A percentile compares a stretch with the other conserved stretches of the same genome.
Evolutionary conservation across 73 alveolate genomes (phyloP).

Genomic region (Tetrahymena malaccensis): DNA sequence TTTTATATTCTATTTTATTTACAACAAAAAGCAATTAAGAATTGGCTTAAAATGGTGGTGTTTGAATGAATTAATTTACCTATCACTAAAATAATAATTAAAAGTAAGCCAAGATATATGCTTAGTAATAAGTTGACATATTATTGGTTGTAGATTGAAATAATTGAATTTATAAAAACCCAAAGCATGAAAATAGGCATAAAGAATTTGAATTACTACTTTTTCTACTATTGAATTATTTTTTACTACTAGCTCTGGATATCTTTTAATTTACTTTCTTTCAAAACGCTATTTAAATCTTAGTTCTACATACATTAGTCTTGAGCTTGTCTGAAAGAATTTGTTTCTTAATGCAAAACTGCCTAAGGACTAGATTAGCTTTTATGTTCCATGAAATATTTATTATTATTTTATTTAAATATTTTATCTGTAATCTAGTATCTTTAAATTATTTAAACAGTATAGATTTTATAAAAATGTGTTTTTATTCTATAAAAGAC

Average conservation of each 20-base stretch:
- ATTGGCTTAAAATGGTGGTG: background rate
- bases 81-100: background rate
- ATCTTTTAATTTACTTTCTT: background rate
- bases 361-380: background rate
- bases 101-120: background rate
- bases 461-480: no score
- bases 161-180: background rate
- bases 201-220: background rate
- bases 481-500: no score
- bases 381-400: background rate
- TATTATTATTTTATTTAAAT: no score
- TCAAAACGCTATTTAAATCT: background rate
- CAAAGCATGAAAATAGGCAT: background rate
- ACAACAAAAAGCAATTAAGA: no score
- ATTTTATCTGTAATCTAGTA: no score
- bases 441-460: no score
- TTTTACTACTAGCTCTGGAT: background rate
- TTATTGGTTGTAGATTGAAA: background rate
- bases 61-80: background rate
- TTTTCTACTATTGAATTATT: background rate
- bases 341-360: background rate
- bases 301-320: background rate
- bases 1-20: background rate
- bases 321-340: background rate
- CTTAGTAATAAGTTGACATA: background rate